These are phyloP conservation scores for Bruguiera sexangula DNA, from an alignment of 345 rosid species.

Conservation along the genomic window DNA sequence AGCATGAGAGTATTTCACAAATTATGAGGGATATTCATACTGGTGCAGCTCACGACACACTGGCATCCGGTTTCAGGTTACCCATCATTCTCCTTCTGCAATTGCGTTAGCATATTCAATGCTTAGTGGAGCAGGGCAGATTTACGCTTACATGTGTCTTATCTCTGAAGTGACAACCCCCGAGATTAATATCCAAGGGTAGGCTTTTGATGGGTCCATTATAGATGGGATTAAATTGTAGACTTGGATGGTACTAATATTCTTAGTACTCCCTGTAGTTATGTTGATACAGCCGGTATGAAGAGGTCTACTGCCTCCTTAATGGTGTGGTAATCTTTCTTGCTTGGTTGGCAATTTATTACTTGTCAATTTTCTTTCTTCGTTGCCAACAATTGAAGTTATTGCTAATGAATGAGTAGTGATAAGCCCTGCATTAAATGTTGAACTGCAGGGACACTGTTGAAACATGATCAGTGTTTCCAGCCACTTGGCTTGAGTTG, in stretches of 20 bases:
- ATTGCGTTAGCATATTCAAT: constrained; percentile 31
- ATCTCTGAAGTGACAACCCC: constrained; percentile 32
- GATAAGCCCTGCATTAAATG: neutral
- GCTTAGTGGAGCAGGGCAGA: constrained; percentile 32
- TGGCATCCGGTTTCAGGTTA: constrained; percentile 24
- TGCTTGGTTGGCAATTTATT: constrained; percentile 26
- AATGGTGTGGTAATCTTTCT: constrained; percentile 29
- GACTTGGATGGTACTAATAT: neutral
- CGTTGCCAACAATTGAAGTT: neutral
- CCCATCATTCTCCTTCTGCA: constrained; percentile 32
- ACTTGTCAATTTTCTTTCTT: neutral
- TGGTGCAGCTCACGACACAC: neutral
- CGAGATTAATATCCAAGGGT: constrained; percentile 32
- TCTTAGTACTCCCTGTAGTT: constrained; percentile 11
- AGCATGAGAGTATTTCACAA: too few relatives aligned
- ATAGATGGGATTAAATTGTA: neutral
- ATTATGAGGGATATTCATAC: neutral
- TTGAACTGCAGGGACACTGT: neutral
- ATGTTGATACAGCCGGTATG: constrained; percentile 28
- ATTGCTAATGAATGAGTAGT: neutral
- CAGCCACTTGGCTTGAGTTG: neutral
- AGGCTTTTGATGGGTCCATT: constrained; percentile 1
- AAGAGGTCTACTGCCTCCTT: constrained; percentile 23
- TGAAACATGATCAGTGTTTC: neutral
- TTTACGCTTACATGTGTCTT: constrained; percentile 33